Base-by-base conservation (phyloP, 202 grass and related monocot genomes). In the Saccharum hybrid region DNA sequence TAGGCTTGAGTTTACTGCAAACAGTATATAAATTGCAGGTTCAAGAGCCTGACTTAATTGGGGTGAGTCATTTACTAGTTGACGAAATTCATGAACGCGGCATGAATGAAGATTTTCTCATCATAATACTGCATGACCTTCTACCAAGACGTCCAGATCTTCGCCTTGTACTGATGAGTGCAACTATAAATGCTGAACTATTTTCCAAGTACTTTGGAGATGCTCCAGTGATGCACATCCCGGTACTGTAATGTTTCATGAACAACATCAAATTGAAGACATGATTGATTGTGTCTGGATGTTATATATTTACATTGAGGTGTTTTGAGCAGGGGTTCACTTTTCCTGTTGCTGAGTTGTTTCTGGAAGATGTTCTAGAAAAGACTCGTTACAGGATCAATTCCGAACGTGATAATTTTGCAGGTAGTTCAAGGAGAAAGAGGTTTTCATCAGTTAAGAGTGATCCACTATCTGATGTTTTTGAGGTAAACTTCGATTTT, bases 11-110 rank as follows among this genome's bases (percentile, higher is more conserved):
- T 75, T 77, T 36, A 64, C 59, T 78, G 45, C 36, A 19, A 78
- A 72, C 68, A 82, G 39, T 79, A n/a, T 90, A 75, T 83, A 67
- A 65, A 65, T 51, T 67, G 72, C 90, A 98, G 96, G 87, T 95
- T 65, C 92, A 98, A 76, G 96, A 98, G 36, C 96, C 96, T 30
- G 83, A 94, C 40, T 88, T 98, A 86, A 70, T 74, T 60, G 92
- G 96, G 72, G 85, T 95, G 78, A 98, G 83, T 78, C 90, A 98
- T 94, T 77, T 98, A 81, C 85, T 98, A 73, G 86, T 95, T 81
- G 96, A 98, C 10, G 96, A 98, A 88, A 98, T 98, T 84, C 96
- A 98, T 88, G 96, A 98, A 80, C 90, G 96, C 56, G 96, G 96
- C 69, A 95, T 95, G 91, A 95, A 95, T 48, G 96, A 98, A 87